Base-by-base conservation (phyloP, 179 eudicot genomes). In the Camellia oleifera region DNA sequence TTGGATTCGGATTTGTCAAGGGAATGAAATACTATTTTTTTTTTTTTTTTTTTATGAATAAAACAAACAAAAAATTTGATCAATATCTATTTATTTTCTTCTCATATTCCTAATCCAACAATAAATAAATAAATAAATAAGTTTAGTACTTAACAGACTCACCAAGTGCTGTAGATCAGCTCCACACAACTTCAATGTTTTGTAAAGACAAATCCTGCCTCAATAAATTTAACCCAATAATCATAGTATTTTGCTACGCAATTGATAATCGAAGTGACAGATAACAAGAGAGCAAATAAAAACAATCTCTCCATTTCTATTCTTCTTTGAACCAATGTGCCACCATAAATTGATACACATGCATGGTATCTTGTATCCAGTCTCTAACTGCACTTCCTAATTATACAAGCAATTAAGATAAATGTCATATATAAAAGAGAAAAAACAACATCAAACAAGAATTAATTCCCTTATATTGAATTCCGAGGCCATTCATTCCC, bases 351-450 rank as follows among this genome's bases (percentile, higher is more conserved):
- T 12, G 7, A 48, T 48, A 48, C 52, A 48, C 4, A 57, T 57
- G 57, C 11, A 23, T 66, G 20, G 18, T 52, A 26, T 50, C 72
- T 60, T 66, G 73, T 77, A 53, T 54, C 80, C 62, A 53, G 10
- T 20, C 7, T 8, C 62, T 74, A 57, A 32, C 66, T 32, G 11
- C 26, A 67, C 66, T 14, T 2, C 3, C 5, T 74, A 74, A 74
- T 74, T 74, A 40, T 74, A 58, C 66, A 74, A 74, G 52, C 50
- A 74, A 32, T 70, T 26, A 77, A 64, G 71, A 63, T 77, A 3
- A 1, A 20, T 4, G 7, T 40, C 50, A 58, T 56, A 40, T 7
- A 58, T 50, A 69, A 10, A n/a, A 65, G 61, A 20, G 8, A 48
- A 20, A 48, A 26, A 65, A 20, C 20, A 44, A 15, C 11, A 44